Evolutionary conservation across 2,329 filamentous ascomycete species (phyloP).

Genomic region (Macroventuria anomochaeta): DNA sequence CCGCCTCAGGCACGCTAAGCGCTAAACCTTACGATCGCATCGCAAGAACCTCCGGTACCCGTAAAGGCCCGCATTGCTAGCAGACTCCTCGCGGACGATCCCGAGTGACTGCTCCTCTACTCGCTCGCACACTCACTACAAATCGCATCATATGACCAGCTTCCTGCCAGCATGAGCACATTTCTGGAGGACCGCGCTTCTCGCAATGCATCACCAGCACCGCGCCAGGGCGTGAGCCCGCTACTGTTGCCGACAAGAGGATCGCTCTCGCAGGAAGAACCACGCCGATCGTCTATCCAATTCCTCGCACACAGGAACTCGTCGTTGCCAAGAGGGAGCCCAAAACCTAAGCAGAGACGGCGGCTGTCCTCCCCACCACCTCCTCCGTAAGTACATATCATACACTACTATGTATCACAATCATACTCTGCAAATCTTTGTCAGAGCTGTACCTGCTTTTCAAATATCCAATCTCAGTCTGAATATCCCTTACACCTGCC

Average conservation of each 20-base stretch:
- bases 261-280: constrained; percentile 33
- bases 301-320: constrained; percentile 45
- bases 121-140: constrained; percentile 11
- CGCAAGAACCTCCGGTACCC: constrained; percentile 31
- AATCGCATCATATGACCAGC: constrained; percentile 1
- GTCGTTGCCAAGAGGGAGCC: constrained; percentile 41
- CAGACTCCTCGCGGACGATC: constrained; percentile 24
- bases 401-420: neutral
- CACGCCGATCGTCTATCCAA: constrained; percentile 48
- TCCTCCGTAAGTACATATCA: constrained; percentile 47
- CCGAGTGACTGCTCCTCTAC: constrained; percentile 22
- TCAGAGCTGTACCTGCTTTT: no score
- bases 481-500: no score
- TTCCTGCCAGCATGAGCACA: constrained; percentile 35
- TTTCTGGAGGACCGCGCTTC: constrained; percentile 36
- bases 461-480: no score
- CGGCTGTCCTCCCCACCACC: constrained; percentile 51
- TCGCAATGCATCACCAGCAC: constrained; percentile 38
- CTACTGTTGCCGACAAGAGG: constrained; percentile 30
- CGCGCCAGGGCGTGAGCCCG: constrained; percentile 34
- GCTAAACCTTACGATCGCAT: constrained; percentile 26
- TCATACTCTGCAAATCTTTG: no score
- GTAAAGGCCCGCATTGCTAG: constrained; percentile 36
- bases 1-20: constrained; percentile 39
- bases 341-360: constrained; percentile 42